phyloP scores from a whole-genome alignment of 495 filamentous ascomycete species.

The Articulospora tetracladia region DNA sequence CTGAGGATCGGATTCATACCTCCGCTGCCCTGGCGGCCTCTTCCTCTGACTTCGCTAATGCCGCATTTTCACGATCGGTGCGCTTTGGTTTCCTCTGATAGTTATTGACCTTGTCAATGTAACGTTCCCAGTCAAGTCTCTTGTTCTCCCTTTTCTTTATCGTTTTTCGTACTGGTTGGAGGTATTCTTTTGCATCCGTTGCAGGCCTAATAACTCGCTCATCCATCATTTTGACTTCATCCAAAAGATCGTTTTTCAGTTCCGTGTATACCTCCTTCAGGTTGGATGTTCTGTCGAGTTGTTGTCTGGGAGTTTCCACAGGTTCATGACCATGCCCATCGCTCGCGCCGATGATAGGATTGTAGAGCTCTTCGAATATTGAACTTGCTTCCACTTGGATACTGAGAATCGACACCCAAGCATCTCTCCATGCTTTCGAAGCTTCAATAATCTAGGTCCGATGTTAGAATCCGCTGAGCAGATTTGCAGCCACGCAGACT shows the following conservation, averaged over 20 bases:
- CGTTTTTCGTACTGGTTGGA: slow-evolving; percentile 78
- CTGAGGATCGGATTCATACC: slow-evolving; percentile 27
- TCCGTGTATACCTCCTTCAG: slow-evolving; percentile 71
- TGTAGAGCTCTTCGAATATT: slow-evolving; percentile 77
- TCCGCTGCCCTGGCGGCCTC: slow-evolving; percentile 66
- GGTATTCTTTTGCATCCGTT: slow-evolving; percentile 62
- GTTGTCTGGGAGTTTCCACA: slow-evolving; percentile 55
- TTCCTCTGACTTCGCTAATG: slow-evolving; percentile 72
- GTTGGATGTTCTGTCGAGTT: slow-evolving; percentile 61
- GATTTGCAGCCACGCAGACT: not conserved
- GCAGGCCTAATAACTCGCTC: slow-evolving; percentile 68
- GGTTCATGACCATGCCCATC: slow-evolving; percentile 46
- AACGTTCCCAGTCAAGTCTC: slow-evolving; percentile 85
- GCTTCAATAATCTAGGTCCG: slow-evolving; percentile 72
- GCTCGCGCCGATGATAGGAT: slow-evolving; percentile 66
- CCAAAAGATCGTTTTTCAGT: slow-evolving; percentile 67
- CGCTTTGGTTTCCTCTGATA: slow-evolving; percentile 67
- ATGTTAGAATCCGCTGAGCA: not conserved
- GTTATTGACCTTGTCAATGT: slow-evolving; percentile 68
- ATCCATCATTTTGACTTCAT: slow-evolving; percentile 74
- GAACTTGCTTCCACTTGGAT: slow-evolving; percentile 66
- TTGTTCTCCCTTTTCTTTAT: slow-evolving; percentile 91
- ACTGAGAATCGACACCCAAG: slow-evolving; percentile 72
- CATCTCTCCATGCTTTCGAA: slow-evolving; percentile 77
- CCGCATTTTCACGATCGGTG: slow-evolving; percentile 72